Conservation (phyloP, 139 green algal species). For the Eudorina sp. region DNA sequence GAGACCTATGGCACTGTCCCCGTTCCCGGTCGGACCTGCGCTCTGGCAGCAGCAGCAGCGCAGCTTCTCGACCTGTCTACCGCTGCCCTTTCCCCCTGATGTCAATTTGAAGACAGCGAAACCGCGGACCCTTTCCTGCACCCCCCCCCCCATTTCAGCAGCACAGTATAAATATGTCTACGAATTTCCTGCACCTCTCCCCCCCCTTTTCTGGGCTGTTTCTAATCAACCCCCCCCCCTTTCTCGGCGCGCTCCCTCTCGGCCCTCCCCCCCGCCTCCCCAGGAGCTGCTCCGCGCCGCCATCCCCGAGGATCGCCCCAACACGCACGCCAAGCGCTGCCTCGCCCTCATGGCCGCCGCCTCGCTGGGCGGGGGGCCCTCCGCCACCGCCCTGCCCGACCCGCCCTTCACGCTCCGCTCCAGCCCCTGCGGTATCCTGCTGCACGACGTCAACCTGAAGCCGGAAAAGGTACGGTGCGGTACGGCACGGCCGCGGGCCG, state of each 20-base stretch:
- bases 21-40: too few species aligned
- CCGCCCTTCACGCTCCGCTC: slow-evolving; percentile 20
- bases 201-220: not conserved
- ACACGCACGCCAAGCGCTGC: slow-evolving; percentile 22
- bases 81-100: too few species aligned
- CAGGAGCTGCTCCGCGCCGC: slow-evolving; percentile 5
- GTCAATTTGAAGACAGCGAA: too few species aligned
- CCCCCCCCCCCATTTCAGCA: not conserved
- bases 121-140: not conserved
- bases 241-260: too few species aligned
- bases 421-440: slow-evolving; percentile 15
- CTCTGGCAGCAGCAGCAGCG: too few species aligned
- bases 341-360: slow-evolving; percentile 18
- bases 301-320: not conserved
- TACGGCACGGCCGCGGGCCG: too few species aligned
- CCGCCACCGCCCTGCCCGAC: not conserved
- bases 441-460: slow-evolving; percentile 8
- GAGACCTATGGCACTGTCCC: too few species aligned
- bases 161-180: too few species aligned
- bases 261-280: too few species aligned
- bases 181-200: not conserved
- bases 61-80: not conserved
- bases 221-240: not conserved
- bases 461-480: slow-evolving; percentile 3
- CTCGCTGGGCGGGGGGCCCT: not conserved